Evolutionary conservation across 2,329 filamentous ascomycete genomes (phyloP), one percentile per base, ranked within the genome.

Genomic region (Arthroderma uncinatum): DNA sequence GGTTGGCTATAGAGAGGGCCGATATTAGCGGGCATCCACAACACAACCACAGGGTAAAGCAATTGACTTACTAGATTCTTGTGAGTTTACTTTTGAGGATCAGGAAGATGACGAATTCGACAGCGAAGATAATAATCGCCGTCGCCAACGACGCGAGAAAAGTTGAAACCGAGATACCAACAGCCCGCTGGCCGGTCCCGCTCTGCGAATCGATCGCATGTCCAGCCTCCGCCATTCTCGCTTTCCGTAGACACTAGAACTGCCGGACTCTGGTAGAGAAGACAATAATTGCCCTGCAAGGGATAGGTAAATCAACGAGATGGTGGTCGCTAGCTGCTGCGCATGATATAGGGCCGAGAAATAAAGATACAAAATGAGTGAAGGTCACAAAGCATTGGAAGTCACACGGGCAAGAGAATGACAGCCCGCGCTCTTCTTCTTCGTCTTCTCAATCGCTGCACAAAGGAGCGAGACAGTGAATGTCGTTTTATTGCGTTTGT

Each of bases 71-170:
- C 86, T 91, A 95, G 60, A 95, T 94, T 61, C 89, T 80, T 1
- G 84, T 83, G 36, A 95, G 73, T 62, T 88, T 91, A 59, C 88
- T 85, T 62, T 89, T 84, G 42, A 95, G 74, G 1, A 93, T 64
- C 5, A 89, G 69, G 68, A 95, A 95, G n/a, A 86, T 66, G 9
- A 84, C 66, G 36, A 89, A 74, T 67, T 83, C 77, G 4, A 84
- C 71, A 0, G 75, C 78, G 60, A 87, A 88, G 57, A 87, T 71
- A 16, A 81, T 71, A 50, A 85, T 67, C 66, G 83, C 83, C 53
- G 82, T 79, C 36, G 76, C 78, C 61, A 88, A 67, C 42, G 85
- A 85, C 54, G 85, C 82, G 36, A 87, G 65, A 62, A 89, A 88
- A n/a, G 79, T 73, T 47, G 67, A 64, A 48, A 74, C 64, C 0